A percentile compares a stretch with the other conserved stretches of the same genome.
Evolutionary conservation across 2,329 filamentous ascomycete species (phyloP).

Genomic region (Grosmannia penicillata): DNA sequence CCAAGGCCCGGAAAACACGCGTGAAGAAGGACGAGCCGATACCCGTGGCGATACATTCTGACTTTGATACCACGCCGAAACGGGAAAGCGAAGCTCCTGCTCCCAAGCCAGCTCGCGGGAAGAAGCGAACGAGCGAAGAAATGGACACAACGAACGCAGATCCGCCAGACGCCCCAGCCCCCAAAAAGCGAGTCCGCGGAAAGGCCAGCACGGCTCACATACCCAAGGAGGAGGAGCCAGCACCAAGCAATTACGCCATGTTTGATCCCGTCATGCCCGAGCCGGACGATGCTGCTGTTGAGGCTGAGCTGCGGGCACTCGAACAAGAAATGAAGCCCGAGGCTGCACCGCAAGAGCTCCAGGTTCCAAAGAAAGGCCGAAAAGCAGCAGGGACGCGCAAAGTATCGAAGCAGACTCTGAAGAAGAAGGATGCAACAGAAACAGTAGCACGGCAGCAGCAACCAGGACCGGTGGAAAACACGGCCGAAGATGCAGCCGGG

Average conservation of each 20-base stretch:
- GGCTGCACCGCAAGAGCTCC: conserved; percentile 19
- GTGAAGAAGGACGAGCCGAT: conserved; percentile 39
- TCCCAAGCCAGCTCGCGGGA: conserved; percentile 21
- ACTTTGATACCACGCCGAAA: conserved; percentile 14
- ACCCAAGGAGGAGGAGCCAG: too few species aligned
- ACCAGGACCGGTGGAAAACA: background rate
- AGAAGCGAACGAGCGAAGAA: conserved; percentile 49
- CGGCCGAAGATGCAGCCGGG: conserved; percentile 7
- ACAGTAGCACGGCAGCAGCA: conserved; percentile 10
- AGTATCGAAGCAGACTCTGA: conserved; percentile 36
- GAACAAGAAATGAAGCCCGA: conserved; percentile 31
- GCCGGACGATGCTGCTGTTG: conserved; percentile 31
- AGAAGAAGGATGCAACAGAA: conserved; percentile 19
- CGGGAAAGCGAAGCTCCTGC: background rate
- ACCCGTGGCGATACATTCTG: conserved; percentile 31
- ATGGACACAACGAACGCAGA: conserved; percentile 31
- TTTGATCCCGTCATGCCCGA: conserved; percentile 32
- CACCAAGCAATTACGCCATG: conserved; percentile 29
- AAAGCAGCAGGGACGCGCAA: conserved; percentile 34
- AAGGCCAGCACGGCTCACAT: too few species aligned
- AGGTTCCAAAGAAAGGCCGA: conserved; percentile 38
- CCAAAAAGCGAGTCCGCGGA: conserved; percentile 45
- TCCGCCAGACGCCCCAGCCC: conserved; percentile 31
- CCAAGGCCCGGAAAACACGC: conserved; percentile 30
- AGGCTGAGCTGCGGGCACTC: conserved; percentile 34